Evolutionary conservation across 345 rosid genomes (phyloP).

Genomic region (Salix exigua): DNA sequence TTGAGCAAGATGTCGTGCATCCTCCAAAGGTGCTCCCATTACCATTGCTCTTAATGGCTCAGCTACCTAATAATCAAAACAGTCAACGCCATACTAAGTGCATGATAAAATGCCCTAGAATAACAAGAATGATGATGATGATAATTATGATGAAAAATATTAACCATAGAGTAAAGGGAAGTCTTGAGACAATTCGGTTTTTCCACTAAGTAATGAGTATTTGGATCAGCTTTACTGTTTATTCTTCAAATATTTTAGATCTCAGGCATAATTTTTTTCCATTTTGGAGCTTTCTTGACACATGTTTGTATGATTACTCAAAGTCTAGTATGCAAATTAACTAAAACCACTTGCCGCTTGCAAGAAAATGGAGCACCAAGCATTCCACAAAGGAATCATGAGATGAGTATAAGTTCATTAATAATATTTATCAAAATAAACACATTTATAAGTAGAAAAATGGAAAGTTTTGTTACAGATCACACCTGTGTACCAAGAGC

Average conservation of each 20-base stretch:
- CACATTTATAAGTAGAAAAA: neutral
- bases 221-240: neutral
- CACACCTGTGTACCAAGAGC: constrained; percentile 91
- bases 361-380: neutral
- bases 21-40: constrained; percentile 89
- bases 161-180: neutral
- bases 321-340: neutral
- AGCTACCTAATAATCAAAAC: constrained; percentile 57
- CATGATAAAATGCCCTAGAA: neutral
- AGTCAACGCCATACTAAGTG: constrained; percentile 15
- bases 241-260: neutral
- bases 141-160: neutral
- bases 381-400: neutral
- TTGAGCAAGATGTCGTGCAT: constrained; percentile 95
- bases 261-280: neutral
- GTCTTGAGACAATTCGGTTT: neutral
- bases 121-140: neutral
- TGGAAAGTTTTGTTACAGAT: neutral
- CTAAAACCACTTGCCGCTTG: neutral
- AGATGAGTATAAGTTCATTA: neutral
- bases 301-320: neutral
- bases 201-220: neutral
- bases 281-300: neutral
- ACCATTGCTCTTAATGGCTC: constrained; percentile 96
- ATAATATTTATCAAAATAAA: neutral